Conservation (phyloP, 192 early-diverging fungal species). For the Coemansia umbellata region DNA sequence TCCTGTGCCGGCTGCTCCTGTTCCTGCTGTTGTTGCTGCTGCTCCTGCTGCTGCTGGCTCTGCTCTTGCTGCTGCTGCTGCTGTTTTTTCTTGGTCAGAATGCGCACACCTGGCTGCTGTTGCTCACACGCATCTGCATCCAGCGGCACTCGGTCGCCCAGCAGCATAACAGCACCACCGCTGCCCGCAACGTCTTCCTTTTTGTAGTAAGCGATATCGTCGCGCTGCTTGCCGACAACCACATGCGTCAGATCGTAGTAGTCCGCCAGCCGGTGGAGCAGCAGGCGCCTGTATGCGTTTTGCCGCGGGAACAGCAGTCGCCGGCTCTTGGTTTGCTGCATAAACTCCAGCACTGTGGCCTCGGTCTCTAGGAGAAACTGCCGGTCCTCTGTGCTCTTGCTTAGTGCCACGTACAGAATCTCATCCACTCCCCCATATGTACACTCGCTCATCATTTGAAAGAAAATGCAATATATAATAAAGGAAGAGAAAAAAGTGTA, state of each 20-base stretch:
- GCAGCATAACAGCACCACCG: not conserved
- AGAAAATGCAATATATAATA: too few species aligned
- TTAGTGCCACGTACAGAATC: constrained; percentile 9
- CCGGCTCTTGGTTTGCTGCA: not conserved
- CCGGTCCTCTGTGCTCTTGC: constrained; percentile 10
- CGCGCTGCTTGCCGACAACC: constrained; percentile 10
- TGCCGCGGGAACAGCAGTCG: constrained; percentile 12
- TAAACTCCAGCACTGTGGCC: constrained; percentile 4
- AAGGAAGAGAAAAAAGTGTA: not conserved
- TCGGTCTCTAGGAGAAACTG: constrained; percentile 16
- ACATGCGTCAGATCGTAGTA: constrained; percentile 23
- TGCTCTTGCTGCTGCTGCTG: not conserved
- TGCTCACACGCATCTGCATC: not conserved
- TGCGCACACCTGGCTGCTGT: not conserved
- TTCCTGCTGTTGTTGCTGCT: constrained; percentile 1
- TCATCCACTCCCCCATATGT: constrained; percentile 1
- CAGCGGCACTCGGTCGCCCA: not conserved
- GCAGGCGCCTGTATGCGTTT: constrained; percentile 26
- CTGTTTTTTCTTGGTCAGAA: not conserved
- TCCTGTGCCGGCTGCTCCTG: not conserved
- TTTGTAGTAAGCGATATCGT: constrained; percentile 25
- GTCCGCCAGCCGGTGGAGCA: constrained; percentile 23
- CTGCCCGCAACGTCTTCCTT: not conserved
- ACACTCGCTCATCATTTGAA: not conserved
- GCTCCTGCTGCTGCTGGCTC: not conserved